phyloP scores from a whole-genome alignment of 306 rosid species.

The Neltuma alba region DNA sequence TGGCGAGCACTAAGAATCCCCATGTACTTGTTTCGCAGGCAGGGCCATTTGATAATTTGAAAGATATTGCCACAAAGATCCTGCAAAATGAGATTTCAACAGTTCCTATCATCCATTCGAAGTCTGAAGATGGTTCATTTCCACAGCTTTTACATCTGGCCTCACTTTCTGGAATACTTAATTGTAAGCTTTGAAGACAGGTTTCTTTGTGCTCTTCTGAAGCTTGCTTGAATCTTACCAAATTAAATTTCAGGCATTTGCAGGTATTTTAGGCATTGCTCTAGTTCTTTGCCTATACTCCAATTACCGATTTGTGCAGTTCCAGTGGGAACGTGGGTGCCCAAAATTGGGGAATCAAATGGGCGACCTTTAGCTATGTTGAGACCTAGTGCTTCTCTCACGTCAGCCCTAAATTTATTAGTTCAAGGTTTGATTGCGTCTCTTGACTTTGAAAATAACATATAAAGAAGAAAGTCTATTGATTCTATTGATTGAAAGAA shows the following conservation, averaged over 20 bases:
- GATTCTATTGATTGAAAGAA: not conserved
- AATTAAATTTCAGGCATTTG: conserved; percentile 84
- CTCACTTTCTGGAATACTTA: conserved; percentile 89
- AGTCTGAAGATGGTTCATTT: conserved; percentile 84
- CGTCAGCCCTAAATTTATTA: conserved; percentile 81
- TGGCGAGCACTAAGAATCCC: not conserved
- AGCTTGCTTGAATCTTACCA: conserved; percentile 43
- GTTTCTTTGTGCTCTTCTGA: conserved; percentile 21
- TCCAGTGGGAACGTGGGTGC: conserved; percentile 98
- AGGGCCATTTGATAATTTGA: conserved; percentile 86
- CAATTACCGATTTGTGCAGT: conserved; percentile 83
- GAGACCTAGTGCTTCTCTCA: conserved; percentile 85
- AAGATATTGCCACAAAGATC: conserved; percentile 80
- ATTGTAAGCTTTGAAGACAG: conserved; percentile 57
- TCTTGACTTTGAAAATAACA: conserved; percentile 18
- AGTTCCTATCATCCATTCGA: conserved; percentile 80
- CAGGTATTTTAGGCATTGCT: conserved; percentile 88
- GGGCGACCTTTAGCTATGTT: conserved; percentile 77
- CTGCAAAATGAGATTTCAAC: conserved; percentile 89
- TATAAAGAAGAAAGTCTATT: conserved; percentile 14
- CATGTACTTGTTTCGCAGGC: conserved; percentile 58
- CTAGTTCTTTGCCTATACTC: conserved; percentile 85
- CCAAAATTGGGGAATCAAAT: conserved; percentile 90
- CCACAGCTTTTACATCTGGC: conserved; percentile 95
- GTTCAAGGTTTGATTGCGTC: conserved; percentile 69